These are phyloP conservation scores for Lipomyces chichibuensis DNA, from an alignment of 805 yeast species.

Conservation along the genomic window DNA sequence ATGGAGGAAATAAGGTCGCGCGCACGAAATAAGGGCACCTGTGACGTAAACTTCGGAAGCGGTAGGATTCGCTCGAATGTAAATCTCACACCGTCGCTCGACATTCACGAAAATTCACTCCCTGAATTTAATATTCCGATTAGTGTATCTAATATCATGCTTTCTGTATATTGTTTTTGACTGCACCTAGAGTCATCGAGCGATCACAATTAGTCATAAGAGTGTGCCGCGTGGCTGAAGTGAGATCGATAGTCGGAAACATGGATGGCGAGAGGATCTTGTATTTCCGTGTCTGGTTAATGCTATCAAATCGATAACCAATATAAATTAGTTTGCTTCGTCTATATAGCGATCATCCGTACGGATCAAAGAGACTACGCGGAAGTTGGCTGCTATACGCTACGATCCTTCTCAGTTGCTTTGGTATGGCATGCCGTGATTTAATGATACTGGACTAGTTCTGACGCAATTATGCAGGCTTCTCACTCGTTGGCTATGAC, in stretches of 20 bases:
- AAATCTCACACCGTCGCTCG: too few species aligned
- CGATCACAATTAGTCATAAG: too few species aligned
- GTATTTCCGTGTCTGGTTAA: background rate
- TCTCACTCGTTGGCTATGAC: slow-evolving; percentile 17
- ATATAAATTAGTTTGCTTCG: background rate
- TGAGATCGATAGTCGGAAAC: background rate
- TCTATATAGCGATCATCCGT: background rate
- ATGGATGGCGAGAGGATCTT: background rate
- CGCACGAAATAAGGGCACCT: too few species aligned
- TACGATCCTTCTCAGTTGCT: background rate
- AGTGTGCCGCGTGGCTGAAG: too few species aligned
- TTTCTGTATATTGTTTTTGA: too few species aligned
- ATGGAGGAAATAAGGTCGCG: too few species aligned
- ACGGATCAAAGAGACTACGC: background rate
- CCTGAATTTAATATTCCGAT: too few species aligned
- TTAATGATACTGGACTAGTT: background rate
- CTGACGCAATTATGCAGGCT: background rate
- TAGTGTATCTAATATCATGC: too few species aligned
- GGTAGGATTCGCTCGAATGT: too few species aligned
- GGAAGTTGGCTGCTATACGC: background rate
- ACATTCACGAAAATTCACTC: too few species aligned
- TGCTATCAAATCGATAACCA: background rate
- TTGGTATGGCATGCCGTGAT: background rate
- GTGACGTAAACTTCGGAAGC: too few species aligned
- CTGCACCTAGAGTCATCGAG: too few species aligned